Evolutionary conservation across 192 early-diverging fungal genomes (phyloP).

Genomic region (Coemansia brasiliensis): DNA sequence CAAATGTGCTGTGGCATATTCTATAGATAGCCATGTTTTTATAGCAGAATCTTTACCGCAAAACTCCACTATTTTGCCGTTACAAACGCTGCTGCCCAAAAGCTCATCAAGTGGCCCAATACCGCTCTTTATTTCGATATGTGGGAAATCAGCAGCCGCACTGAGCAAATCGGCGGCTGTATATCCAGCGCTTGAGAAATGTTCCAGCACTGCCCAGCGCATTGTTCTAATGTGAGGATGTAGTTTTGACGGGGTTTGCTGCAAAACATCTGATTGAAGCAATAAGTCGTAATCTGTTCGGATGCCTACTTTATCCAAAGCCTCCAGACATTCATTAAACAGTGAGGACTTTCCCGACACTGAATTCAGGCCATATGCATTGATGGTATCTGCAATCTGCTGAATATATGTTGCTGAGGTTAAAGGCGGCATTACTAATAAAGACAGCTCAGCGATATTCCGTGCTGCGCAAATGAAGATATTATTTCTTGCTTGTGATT

Average conservation of each 20-base stretch:
- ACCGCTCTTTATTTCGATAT: conserved; percentile 17
- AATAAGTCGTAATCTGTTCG: conserved; percentile 46
- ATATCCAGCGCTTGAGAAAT: conserved; percentile 26
- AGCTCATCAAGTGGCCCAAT: conserved; percentile 28
- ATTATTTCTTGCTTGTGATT: background rate
- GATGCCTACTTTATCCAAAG: conserved; percentile 30
- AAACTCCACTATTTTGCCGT: conserved; percentile 31
- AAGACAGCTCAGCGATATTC: background rate
- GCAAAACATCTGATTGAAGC: conserved; percentile 35
- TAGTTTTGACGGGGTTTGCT: conserved; percentile 18
- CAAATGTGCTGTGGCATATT: conserved; percentile 40
- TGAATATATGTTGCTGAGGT: conserved; percentile 30
- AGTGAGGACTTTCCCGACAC: background rate
- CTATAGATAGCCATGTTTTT: conserved; percentile 27
- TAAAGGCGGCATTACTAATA: conserved; percentile 29
- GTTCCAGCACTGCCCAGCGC: conserved; percentile 38
- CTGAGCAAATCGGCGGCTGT: conserved; percentile 23
- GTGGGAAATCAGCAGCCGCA: background rate
- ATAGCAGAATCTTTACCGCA: conserved; percentile 18
- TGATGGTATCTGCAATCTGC: background rate
- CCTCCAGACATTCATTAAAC: conserved; percentile 22
- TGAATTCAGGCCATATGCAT: background rate
- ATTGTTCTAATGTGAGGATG: conserved; percentile 31
- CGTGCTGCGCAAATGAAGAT: background rate
- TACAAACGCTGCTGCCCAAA: conserved; percentile 22